Conservation (phyloP, 108 stramenopile species). For the Skeletonema tropicum region DNA sequence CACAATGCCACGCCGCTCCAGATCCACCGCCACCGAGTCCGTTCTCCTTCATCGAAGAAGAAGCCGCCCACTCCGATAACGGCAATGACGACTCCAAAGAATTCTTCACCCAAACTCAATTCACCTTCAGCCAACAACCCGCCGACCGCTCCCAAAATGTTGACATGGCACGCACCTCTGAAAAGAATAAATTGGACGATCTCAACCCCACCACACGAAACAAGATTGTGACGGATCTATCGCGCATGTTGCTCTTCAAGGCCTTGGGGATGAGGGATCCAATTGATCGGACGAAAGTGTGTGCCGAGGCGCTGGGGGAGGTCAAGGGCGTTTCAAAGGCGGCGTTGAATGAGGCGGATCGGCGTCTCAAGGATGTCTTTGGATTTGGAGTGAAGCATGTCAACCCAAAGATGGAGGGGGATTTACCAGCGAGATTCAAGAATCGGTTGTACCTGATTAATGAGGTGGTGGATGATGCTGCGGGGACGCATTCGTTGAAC, state of each 20-base stretch:
- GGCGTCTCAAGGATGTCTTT: conserved; percentile 71
- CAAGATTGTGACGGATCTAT: conserved; percentile 57
- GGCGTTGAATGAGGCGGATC: conserved; percentile 61
- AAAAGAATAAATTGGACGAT: conserved; percentile 58
- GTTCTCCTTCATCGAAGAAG: background rate
- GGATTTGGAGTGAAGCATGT: conserved; percentile 67
- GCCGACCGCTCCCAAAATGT: conserved; percentile 74
- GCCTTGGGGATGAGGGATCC: conserved; percentile 66
- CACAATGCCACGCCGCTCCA: conserved; percentile 1
- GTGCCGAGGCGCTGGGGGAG: conserved; percentile 69
- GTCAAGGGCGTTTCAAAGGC: conserved; percentile 51
- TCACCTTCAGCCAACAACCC: conserved; percentile 59
- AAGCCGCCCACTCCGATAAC: background rate
- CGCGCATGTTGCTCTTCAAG: conserved; percentile 77
- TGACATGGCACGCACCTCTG: conserved; percentile 41
- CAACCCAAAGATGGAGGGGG: conserved; percentile 64
- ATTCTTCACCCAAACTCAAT: conserved; percentile 12
- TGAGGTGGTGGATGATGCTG: conserved; percentile 51
- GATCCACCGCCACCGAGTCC: background rate
- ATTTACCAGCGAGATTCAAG: conserved; percentile 62
- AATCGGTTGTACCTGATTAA: conserved; percentile 81
- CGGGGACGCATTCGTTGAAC: conserved; percentile 64
- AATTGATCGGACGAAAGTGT: conserved; percentile 72
- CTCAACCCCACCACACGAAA: conserved; percentile 57
- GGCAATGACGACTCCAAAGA: background rate